phyloP scores from a whole-genome alignment of 1,139 yeast species.

The Yamadazyma conglobata region DNA sequence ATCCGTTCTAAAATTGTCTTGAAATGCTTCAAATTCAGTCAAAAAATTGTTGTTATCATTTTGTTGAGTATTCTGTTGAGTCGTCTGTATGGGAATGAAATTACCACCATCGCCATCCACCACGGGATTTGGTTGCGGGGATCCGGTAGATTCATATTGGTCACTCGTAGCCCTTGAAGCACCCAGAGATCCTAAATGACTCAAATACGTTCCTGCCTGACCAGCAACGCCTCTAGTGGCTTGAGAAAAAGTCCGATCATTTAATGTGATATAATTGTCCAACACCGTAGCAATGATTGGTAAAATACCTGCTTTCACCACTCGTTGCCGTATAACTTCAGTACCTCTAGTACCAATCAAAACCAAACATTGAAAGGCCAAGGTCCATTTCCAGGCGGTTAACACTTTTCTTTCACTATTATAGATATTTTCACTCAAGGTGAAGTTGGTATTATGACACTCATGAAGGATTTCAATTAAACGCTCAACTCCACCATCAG shows the following conservation, averaged over 20 bases:
- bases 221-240: conserved; percentile 24
- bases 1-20: conserved; percentile 12
- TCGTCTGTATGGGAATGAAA: no score
- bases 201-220: not conserved
- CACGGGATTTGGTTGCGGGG: not conserved
- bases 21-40: conserved; percentile 15
- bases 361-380: conserved; percentile 89
- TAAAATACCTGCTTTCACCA: conserved; percentile 86
- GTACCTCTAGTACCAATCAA: conserved; percentile 91
- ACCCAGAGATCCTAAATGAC: not conserved
- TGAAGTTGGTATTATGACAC: conserved; percentile 49
- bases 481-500: conserved; percentile 90
- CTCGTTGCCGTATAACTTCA: conserved; percentile 76
- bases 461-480: conserved; percentile 82
- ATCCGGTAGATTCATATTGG: not conserved
- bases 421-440: conserved; percentile 35
- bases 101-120: no score
- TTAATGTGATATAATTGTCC: conserved; percentile 67
- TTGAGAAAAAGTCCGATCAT: conserved; percentile 37
- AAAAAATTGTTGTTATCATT: conserved; percentile 9
- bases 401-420: conserved; percentile 50
- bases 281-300: conserved; percentile 89
- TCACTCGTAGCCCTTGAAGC: not conserved
- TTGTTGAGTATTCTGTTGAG: not conserved
- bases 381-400: conserved; percentile 94